Conservation (phyloP, 106 monocot genomes). For the Apostasia ramifera region DNA sequence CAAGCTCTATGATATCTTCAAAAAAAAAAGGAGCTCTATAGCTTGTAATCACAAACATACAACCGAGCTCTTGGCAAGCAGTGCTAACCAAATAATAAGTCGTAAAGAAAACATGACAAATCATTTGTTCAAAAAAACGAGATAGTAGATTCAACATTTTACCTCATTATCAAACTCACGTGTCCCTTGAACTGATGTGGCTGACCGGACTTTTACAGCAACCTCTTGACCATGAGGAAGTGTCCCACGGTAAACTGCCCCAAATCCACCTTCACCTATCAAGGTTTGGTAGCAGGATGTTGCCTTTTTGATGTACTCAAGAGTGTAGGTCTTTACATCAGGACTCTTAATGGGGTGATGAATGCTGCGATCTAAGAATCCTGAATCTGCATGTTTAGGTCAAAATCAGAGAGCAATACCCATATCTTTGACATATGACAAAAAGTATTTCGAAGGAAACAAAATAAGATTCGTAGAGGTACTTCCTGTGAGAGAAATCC, state of each 20-base stretch:
- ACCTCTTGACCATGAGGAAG: slow-evolving; percentile 48
- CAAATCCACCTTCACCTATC: slow-evolving; percentile 64
- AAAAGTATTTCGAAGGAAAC: too few species aligned
- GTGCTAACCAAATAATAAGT: background rate
- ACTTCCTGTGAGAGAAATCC: too few species aligned
- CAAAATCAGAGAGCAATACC: background rate
- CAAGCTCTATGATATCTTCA: background rate
- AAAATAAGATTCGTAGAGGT: too few species aligned
- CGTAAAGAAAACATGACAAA: background rate
- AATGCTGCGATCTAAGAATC: slow-evolving; percentile 17
- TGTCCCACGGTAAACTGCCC: slow-evolving; percentile 50
- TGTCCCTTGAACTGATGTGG: slow-evolving; percentile 56
- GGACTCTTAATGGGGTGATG: slow-evolving; percentile 13
- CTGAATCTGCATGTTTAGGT: slow-evolving; percentile 26
- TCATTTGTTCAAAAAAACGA: background rate
- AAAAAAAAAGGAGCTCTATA: background rate
- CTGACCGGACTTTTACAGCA: slow-evolving; percentile 57
- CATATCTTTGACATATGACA: too few species aligned
- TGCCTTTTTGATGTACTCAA: slow-evolving; percentile 28
- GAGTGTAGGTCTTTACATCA: slow-evolving; percentile 32
- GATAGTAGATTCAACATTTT: background rate
- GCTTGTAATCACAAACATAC: background rate
- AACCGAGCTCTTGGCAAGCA: background rate
- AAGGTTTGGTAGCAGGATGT: slow-evolving; percentile 40
- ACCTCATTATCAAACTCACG: slow-evolving; percentile 72